Conservation (phyloP, 148 eudicot species). For the Chenopodium formosanum region DNA sequence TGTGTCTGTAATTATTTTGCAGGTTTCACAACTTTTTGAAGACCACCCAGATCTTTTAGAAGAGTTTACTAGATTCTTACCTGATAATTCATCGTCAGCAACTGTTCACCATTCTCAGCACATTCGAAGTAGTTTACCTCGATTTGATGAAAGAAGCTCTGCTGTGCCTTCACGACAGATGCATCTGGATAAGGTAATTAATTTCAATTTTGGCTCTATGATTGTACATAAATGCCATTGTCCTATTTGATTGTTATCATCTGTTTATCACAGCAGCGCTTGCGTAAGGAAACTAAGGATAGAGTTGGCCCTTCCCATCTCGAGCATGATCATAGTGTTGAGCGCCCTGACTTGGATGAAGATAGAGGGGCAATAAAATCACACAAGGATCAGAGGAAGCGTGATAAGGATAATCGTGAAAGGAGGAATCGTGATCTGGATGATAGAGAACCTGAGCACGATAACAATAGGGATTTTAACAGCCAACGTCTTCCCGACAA, state of each 20-base stretch:
- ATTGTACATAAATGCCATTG: not conserved
- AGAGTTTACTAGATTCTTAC: conserved; percentile 93
- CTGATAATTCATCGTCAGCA: conserved; percentile 71
- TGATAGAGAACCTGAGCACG: conserved; percentile 66
- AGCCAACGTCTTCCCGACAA: conserved; percentile 61
- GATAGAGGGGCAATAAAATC: conserved; percentile 58
- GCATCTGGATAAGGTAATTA: conserved; percentile 63
- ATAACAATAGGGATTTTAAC: conserved; percentile 48
- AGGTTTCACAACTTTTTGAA: conserved; percentile 80
- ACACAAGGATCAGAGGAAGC: conserved; percentile 80
- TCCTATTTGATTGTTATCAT: not conserved
- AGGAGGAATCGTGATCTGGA: conserved; percentile 63
- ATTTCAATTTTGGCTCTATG: not conserved
- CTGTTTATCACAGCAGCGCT: conserved; percentile 47
- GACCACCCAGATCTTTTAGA: conserved; percentile 86
- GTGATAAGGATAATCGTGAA: conserved; percentile 79
- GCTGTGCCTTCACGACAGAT: conserved; percentile 52
- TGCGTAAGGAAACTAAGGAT: conserved; percentile 71
- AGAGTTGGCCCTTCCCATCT: conserved; percentile 50
- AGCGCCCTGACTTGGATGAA: conserved; percentile 68
- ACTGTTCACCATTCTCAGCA: conserved; percentile 48
- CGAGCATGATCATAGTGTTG: conserved; percentile 65
- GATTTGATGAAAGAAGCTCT: conserved; percentile 64
- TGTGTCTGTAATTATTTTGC: conserved; percentile 9
- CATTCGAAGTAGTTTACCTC: conserved; percentile 46